Base-by-base conservation (phyloP, 2,329 filamentous ascomycete genomes). In the Neofusicoccum laricinum region DNA sequence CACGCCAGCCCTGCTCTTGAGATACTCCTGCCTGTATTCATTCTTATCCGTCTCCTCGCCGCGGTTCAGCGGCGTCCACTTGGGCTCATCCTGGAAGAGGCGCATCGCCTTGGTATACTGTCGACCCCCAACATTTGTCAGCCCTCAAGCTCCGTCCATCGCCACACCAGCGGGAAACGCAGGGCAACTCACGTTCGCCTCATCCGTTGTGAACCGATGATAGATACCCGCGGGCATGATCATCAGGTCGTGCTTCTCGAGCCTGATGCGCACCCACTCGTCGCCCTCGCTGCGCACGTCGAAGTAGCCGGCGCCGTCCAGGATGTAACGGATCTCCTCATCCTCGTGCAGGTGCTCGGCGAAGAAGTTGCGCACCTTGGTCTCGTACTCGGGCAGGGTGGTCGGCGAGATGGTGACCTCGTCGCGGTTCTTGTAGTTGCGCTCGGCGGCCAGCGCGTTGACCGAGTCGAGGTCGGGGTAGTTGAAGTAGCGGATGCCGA, bases 1-100 rank as follows among this genome's bases (percentile, higher is more conserved):
- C 2, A 19, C 17, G 12, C 45, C 17, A 15, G 21, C n/a, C 53
- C 49, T 55, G 36, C 11, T 34, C 46, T 80, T 75, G 38, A 97
- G 81, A 72, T 99, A 99, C 55, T 87, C 86, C 83, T 92, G 86
- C 65, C 95, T 87, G 76, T 88, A 90, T 61, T 84, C 79, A 78
- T 98, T 99, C 66, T 76, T 76, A 75, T 98, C 92, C 48, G 97
- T 85, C 55, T 94, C 90, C 4, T 81, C 79, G 6, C 85, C 87
- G 64, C 95, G 87, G 80, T 97, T 96, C 69, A 99, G 79, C 14
- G 95, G 91, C 40, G 93, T 98, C 95, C 95, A 99, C 80, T 98
- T 97, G 38, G 95, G 95, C 79, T 98, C 93, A 69, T 98, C 95
- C 81, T 98, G 93, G 86, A 98, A 99, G 59, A 99, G 83, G 64